Evolutionary conservation across 164 flowering plant species (phyloP), one percentile per base, ranked within the genome.

Genomic region (Liquidambar formosana): DNA sequence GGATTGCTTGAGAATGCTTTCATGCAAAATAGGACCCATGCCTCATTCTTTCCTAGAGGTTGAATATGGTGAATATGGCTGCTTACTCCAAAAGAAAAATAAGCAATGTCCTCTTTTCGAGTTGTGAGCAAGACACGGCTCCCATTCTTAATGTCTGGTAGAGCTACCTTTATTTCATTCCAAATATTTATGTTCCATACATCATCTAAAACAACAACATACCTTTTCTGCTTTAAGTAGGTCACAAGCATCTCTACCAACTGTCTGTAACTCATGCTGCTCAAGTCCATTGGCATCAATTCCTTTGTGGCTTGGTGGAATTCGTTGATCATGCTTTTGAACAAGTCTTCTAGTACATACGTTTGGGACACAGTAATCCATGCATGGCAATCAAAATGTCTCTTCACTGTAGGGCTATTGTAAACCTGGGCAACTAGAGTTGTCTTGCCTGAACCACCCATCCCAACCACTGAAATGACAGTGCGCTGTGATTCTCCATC

Each of bases 71-170:
- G 69, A 57, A 65, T 49, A 46, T 65, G 49, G 23, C 52, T 44
- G 13, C 43, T 18, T n/a, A n/a, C n/a, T n/a, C n/a, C n/a, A n/a
- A n/a, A n/a, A 15, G 33, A 22, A 8, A 45, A 49, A n/a, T 46
- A 1, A 6, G 74, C 74, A 10, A 71, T 61, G 16, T 48, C 59
- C 52, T 65, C 57, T 0, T 46, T 49, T 28, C 65, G 63, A 23
- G 74, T 71, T 8, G 74, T 71, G 6, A 71, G 33, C 0, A 71
- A 48, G 19, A 71, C 49, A 8, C 74, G 44, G 51, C 74, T 71
- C 14, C 65, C 33, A n/a, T 46, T 10, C 22, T 10, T 28, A 5
- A 21, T 9, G 43, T 65, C 41, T 1, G 65, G 74, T 6, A 65
- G 58, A 1, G 69, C 64, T 0, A 41, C 59, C 5, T 43, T 53